Evolutionary conservation across 2,329 filamentous ascomycete species (phyloP), one percentile per base, ranked within the genome.

Genomic region (Rasamsonia emersonii): DNA sequence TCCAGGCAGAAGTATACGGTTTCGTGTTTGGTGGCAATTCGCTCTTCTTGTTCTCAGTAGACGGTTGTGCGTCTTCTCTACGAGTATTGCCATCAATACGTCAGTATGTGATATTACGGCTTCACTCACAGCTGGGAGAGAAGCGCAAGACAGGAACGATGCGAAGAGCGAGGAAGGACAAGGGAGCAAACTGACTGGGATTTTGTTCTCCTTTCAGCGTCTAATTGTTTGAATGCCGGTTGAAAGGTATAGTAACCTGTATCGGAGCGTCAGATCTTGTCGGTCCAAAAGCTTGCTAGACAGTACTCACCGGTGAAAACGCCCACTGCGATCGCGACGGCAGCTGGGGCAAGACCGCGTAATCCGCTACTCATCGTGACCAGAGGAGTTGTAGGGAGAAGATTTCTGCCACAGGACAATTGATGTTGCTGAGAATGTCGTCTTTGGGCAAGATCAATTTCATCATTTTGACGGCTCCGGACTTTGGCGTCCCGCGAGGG

Each of bases 161-260:
- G n/a, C n/a, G n/a, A 21, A 21, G 19, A n/a, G 19, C 7, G 19
- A 21, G n/a, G n/a, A 7, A 21, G n/a, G n/a, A 7, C 45, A 43
- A 40, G 38, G 33, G 9, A 32, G n/a, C n/a, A n/a, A n/a, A n/a
- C n/a, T n/a, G n/a, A n/a, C 13, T 27, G 36, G n/a, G 36, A 41
- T 29, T 39, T 30, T 29, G 39, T 25, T 31, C 42, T 46, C 30
- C 53, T 53, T 19, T 60, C 54, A 24, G 38, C 32, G 15, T 59
- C 49, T 19, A 59, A 44, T 28, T 62, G 49, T 25, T 53, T 46
- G 26, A 62, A 53, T 13, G 58, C 52, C 14, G 61, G 61, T 31
- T 64, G 56, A 47, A 65, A 64, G 33, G 54, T 56, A 40, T 62
- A 58, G 42, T 64, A 63, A 24, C 61, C 61, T 65, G 40, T 19